These are phyloP conservation scores for Schoenoplectus tabernaemontani DNA, from an alignment of 202 grass and related monocot genomes.

Conservation along the genomic window DNA sequence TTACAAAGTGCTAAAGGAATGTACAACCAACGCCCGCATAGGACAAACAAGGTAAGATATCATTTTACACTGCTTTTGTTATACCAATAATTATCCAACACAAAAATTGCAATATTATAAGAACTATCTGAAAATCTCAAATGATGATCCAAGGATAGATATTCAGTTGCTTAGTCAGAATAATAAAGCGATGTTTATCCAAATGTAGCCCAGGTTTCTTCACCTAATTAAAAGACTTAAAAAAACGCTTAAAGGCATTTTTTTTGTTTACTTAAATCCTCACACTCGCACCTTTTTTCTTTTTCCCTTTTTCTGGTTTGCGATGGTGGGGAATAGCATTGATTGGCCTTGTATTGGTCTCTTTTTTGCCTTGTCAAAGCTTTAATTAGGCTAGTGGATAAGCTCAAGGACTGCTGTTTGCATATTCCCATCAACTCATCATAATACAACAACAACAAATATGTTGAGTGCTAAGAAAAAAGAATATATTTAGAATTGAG, in stretches of 20 bases:
- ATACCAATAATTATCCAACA: not conserved
- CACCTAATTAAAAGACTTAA: not conserved
- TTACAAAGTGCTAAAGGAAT: not conserved
- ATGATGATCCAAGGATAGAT: not conserved
- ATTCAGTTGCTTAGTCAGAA: conserved; percentile 5
- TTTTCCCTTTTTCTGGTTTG: not conserved
- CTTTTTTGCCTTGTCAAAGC: conserved; percentile 8
- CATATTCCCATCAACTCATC: not conserved
- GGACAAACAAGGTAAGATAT: not conserved
- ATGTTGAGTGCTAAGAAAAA: not conserved
- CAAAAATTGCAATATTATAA: not conserved
- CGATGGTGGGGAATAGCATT: conserved; percentile 11
- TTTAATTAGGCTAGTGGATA: conserved; percentile 19
- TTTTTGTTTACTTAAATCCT: not conserved
- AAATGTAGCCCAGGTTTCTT: not conserved
- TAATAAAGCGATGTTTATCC: not conserved
- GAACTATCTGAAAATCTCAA: not conserved
- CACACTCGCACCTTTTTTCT: not conserved
- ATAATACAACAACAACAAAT: not conserved
- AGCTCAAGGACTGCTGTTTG: not conserved
- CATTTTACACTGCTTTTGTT: conserved; percentile 1
- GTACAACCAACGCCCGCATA: not conserved
- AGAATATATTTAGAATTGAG: not conserved
- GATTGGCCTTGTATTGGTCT: conserved; percentile 3
- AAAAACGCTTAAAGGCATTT: not conserved